Conservation (phyloP, 1,284 basidiomycete genomes). For the Fomes fomentarius region DNA sequence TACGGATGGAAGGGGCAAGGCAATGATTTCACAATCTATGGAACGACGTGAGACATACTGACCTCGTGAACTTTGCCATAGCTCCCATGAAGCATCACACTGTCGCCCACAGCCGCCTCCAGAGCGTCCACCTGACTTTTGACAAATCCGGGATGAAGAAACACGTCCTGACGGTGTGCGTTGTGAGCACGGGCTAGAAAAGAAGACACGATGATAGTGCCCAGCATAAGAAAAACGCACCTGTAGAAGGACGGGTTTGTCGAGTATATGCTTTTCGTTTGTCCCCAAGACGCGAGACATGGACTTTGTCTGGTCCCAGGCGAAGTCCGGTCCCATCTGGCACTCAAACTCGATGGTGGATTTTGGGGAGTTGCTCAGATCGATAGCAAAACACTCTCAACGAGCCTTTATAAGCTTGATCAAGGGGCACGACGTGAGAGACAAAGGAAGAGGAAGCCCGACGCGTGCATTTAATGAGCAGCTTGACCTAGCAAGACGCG, state of each 20-base stretch:
- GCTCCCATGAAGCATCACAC: neutral
- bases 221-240: neutral
- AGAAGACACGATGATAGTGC: neutral
- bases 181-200: neutral
- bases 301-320: constrained; percentile 8
- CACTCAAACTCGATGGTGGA: neutral
- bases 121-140: constrained; percentile 11
- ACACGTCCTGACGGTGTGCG: constrained; percentile 5
- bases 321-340: constrained; percentile 17
- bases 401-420: too few relatives aligned
- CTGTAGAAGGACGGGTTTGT: constrained; percentile 7
- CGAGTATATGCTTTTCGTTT: constrained; percentile 7
- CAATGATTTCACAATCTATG: neutral
- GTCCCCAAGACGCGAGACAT: constrained; percentile 11
- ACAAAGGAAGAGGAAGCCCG: neutral
- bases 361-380: neutral
- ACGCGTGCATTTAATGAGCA: neutral
- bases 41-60: neutral
- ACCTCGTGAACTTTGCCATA: neutral
- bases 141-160: constrained; percentile 6
- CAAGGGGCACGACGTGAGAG: neutral
- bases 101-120: constrained; percentile 12
- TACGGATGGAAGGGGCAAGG: neutral
- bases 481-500: neutral
- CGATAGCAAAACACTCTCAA: too few relatives aligned